Evolutionary conservation across 225 moss, liverwort and hornwort species (phyloP), one percentile per base, ranked within the genome.

Genomic region (Marchantia paleacea): DNA sequence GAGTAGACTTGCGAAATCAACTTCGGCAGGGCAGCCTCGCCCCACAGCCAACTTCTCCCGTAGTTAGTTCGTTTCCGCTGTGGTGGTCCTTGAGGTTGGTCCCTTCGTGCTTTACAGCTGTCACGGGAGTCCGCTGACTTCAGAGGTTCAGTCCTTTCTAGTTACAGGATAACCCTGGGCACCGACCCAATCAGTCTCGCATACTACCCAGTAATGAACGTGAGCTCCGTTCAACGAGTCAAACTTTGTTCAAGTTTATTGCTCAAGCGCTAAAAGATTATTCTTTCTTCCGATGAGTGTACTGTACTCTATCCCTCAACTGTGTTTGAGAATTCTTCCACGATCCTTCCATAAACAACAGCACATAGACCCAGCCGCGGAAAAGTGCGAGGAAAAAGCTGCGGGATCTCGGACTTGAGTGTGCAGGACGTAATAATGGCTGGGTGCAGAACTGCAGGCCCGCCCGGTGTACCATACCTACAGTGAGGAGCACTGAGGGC

Each of bases 281-380:
- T 70, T 39, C 47, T 70, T 18, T 70, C 19, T 10, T 20, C 69
- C 20, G 69, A 70, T 47, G 13, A 70, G 47, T 20, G 69, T 49
- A 70, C 69, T 70, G 14, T 19, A 49, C 14, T 1, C 28, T 66
- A 66, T 28, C 3, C 66, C 66, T 19, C 39, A 2, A n/a, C 66
- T 26, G 28, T 64, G 28, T 66, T 66, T 28, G 66, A 66, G 25
- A 47, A 11, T 70, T 68, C 26, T 68, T 70, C 69, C 69, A 70
- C 47, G 15, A 49, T 18, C 16, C 69, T 70, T 48, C 69, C 69
- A 8, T 47, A 4, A 70, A 39, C 57, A 12, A 57, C 69, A 70
- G 12, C 66, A 62, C 62, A 9, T 22, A 62, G 16, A 3, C 62
- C 22, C 62, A 24, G 39, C 39, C 39, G 68, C 31, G 4, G 13